Base-by-base conservation (phyloP, 1,139 yeast genomes). In the Pichia sp. region DNA sequence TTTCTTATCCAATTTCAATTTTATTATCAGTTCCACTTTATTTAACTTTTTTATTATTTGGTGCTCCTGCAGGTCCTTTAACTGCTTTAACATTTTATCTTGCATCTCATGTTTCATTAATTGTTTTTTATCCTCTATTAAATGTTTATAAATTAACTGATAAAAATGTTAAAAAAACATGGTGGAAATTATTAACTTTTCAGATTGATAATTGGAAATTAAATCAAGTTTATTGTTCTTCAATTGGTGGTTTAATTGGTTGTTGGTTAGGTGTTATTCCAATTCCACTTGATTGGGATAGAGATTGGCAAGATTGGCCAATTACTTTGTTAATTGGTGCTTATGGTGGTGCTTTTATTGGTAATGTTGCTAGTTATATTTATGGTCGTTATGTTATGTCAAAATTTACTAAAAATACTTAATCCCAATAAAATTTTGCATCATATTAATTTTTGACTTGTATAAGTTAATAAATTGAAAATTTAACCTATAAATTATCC, bases 291-390 rank as follows among this genome's bases (percentile, higher is more conserved):
- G 98, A 92, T 63, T 92, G 98, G 98, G 98, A 92, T 62, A 73
- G 97, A 55, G 89, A 85, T 28, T 92, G 98, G 98, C 98, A 92
- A 64, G 75, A 72, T 48, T 92, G 97, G 96, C 98, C 98, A n/a
- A 76, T 87, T 47, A 90, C 97, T 1, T 73, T 90, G 42, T 68
- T 90, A 26, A 70, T 76, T n/a, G 97, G 97, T 1, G 82, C 80
- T 0, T 87, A 87, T 58, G 28, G 71, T 1, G 97, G 97, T 20
- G 76, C 81, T 3, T 70, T 80, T 27, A 54, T 75, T 4, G 96
- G 96, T 27, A 48, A 55, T 24, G 10, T 56, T 16, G 30, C 51
- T 5, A 52, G 57, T 33, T 58, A 51, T 35, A 6, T 51, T 8
- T 87, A 87, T 6, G 86, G 50, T 4, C 40, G 41, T 26, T 47